Base-by-base conservation (phyloP, 192 early-diverging fungal genomes). In the Gryganskiella cystojenkinii region DNA sequence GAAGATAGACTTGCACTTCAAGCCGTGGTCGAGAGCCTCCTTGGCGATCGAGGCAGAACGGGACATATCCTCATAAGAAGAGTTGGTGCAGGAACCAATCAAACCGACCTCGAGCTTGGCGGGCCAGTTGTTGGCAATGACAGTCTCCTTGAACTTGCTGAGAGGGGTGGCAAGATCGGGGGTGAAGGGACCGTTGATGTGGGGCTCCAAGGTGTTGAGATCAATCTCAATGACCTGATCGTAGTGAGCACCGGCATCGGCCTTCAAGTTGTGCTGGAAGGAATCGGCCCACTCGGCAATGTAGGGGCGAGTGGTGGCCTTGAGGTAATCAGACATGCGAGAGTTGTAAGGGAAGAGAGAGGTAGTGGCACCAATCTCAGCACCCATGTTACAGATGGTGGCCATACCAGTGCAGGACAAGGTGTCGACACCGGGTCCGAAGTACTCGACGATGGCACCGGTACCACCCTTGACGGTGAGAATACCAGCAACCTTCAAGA, bases 361-460 rank as follows among this genome's bases (percentile, higher is more conserved):
- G 53, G 97, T 97, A 50, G 97, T 99, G 34, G 97, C 97, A 69
- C 97, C 97, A 64, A 98, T 93, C 85, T 99, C 97, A 46, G 97
- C 97, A 80, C 97, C 97, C 97, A 99, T 97, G 88, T 99, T 99
- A 86, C 97, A 99, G 75, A 99, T 94, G 55, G 97, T 99, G 62
- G 93, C 97, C 97, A 99, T 97, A 71, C 95, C 97, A 61, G 97
- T 99, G 82, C 95, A 96, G 53, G 94, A 95, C 72, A 99, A 85
- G 44, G 93, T 90, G 61, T 97, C 93, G 52, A 95, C 94, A 84
- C 97, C 97, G 5, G 92, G 86, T 56, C 97, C 97, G 86, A 96
- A 95, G 90, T 99, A 99, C 85, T 99, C 97, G 67, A 99, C 91
- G 56, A 99, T 97, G 56, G 94, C 92, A 81, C 96, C 96, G 50